Base-by-base conservation (phyloP, 2,329 filamentous ascomycete species). In the Pseudocercospora vitis region DNA sequence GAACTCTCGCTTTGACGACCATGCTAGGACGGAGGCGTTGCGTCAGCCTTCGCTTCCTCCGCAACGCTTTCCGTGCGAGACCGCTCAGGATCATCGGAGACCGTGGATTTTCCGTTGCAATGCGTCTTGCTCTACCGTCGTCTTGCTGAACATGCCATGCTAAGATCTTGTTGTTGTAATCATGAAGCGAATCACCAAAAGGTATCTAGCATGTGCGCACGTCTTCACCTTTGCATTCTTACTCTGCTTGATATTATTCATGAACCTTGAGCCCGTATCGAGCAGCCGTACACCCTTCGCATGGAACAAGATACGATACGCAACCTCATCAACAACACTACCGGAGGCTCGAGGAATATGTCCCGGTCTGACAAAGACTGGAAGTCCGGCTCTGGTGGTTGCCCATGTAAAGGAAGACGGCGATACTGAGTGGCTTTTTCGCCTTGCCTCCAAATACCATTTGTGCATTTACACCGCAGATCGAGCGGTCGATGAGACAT, bases 401-500 rank as follows among this genome's bases (percentile, higher is more conserved):
- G 72, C 76, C 0, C 68, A 70, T 33, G 60, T 65, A 5, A 68
- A 74, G 23, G 57, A 62, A 18, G 76, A 79, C 50, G 75, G 74
- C 4, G 70, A 73, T 48, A 47, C 68, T 1, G 61, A 59, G 44
- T 79, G 77, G 77, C 65, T 77, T n/a, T 59, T 74, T 4, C 16
- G 47, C 0, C 64, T 79, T 5, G 50, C 60, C 4, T 50, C 66
- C 4, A 63, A 68, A 48, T 79, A 77, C 51, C 76, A 79, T 47
- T 58, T 73, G 28, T 79, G 77, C 62, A 59, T 76, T 4, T 78
- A 79, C 65, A 71, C 68, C 9, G 71, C 69, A 23, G 75, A 78
- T 54, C 63, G 64, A 2, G 31, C 31, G 12, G 60, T 65, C 2
- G 60, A 70, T 26, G 46, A 53, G 16, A 60, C 55, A 7, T 68